Evolutionary conservation across 805 yeast genomes (phyloP).

Genomic region (Metschnikowia chrysomelidarum): DNA sequence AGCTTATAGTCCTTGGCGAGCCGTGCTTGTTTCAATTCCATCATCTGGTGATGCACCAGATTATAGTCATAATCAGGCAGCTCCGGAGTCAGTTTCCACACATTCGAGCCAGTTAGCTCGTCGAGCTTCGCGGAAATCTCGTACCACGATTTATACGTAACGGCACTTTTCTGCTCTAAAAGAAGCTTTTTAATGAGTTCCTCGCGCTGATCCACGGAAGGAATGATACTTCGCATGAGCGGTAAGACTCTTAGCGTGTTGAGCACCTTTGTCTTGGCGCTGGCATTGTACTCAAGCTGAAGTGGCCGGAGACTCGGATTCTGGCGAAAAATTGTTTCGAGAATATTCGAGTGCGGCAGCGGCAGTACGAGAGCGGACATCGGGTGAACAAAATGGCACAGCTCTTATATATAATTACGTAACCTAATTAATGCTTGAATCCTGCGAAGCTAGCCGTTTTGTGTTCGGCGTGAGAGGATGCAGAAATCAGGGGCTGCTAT

Average conservation of each 20-base stretch:
- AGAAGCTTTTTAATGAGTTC: conserved; percentile 24
- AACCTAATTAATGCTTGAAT: no score
- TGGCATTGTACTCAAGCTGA: conserved; percentile 7
- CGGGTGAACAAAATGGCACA: no score
- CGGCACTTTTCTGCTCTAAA: conserved; percentile 33
- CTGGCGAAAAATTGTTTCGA: conserved; percentile 15
- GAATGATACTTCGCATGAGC: conserved; percentile 12
- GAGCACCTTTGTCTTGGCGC: conserved; percentile 11
- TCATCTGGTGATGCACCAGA: conserved; percentile 50
- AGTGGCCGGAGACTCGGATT: conserved; percentile 16
- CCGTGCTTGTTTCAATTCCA: conserved; percentile 61
- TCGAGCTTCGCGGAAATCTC: conserved; percentile 64
- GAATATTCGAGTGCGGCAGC: conserved; percentile 16
- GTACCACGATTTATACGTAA: conserved; percentile 62
- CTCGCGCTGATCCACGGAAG: conserved; percentile 12
- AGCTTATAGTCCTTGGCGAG: conserved; percentile 52
- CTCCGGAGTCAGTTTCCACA: conserved; percentile 67
- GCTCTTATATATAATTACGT: no score
- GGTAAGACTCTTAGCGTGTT: conserved; percentile 14
- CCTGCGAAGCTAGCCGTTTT: no score
- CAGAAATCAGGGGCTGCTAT: no score
- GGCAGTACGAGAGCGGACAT: conserved; percentile 8
- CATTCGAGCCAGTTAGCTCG: conserved; percentile 54
- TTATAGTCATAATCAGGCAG: conserved; percentile 73
- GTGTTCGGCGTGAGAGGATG: no score